Percentiles rank a stretch among this genome's conserved stretches.
Conservation (phyloP, 345 rosid species). For the Iberis pinnata region DNA sequence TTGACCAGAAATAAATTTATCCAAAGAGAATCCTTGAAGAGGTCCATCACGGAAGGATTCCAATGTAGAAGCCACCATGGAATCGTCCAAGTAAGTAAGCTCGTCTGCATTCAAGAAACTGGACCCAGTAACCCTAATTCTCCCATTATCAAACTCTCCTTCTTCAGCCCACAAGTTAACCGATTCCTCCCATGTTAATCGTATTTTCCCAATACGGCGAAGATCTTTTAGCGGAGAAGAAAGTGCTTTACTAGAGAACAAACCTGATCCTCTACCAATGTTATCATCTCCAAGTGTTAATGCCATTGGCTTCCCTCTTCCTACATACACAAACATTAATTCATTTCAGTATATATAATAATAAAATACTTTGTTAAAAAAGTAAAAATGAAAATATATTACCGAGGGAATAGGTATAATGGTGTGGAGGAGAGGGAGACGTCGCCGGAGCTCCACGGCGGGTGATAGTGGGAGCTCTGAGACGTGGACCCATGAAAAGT, state of each 20-base stretch:
- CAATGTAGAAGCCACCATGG: slow-evolving; percentile 78
- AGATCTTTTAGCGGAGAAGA: slow-evolving; percentile 49
- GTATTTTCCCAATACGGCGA: slow-evolving; percentile 81
- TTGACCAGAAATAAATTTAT: slow-evolving; percentile 72
- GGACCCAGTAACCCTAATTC: slow-evolving; percentile 65
- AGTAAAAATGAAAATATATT: slow-evolving; percentile 1
- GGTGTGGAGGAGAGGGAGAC: slow-evolving; percentile 44
- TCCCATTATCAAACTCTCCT: slow-evolving; percentile 73
- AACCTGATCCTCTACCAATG: slow-evolving; percentile 21
- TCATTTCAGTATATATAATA: too few relatives aligned
- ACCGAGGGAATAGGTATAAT: slow-evolving; percentile 20
- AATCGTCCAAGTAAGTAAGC: slow-evolving; percentile 71
- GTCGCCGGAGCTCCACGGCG: slow-evolving; percentile 14
- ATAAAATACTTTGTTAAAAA: background rate
- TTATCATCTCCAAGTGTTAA: slow-evolving; percentile 41
- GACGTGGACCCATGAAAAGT: slow-evolving; percentile 84
- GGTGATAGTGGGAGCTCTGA: slow-evolving; percentile 40
- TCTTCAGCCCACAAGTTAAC: slow-evolving; percentile 95
- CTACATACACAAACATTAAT: slow-evolving; percentile 39
- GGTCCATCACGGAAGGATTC: slow-evolving; percentile 81
- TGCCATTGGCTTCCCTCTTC: slow-evolving; percentile 53
- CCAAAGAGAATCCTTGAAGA: slow-evolving; percentile 79
- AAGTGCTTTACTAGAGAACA: slow-evolving; percentile 16
- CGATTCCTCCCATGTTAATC: slow-evolving; percentile 96
- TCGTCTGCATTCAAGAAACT: slow-evolving; percentile 87